Conservation (phyloP, 2,329 filamentous ascomycete genomes). For the Xylariaceae sp. region DNA sequence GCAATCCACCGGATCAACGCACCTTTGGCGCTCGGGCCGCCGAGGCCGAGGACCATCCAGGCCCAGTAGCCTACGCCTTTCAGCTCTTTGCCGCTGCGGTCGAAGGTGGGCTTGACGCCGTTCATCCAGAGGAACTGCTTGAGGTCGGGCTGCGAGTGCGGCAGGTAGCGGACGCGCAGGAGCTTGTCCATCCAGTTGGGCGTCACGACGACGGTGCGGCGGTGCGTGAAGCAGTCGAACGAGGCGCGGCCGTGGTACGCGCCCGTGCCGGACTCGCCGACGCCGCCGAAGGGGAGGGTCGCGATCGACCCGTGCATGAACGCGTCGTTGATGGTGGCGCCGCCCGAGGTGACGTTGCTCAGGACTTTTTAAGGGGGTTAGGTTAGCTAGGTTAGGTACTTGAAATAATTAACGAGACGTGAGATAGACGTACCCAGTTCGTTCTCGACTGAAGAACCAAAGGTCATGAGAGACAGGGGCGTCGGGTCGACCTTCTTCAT, state of each 20-base stretch:
- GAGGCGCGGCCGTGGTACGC: conserved; percentile 71
- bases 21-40: conserved; percentile 43
- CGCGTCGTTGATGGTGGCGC: conserved; percentile 60
- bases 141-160: conserved; percentile 46
- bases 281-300: conserved; percentile 74
- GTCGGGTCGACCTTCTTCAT: conserved; percentile 79
- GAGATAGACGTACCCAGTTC: conserved; percentile 53
- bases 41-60: conserved; percentile 45
- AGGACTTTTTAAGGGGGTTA: conserved; percentile 41
- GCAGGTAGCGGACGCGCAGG: conserved; percentile 63
- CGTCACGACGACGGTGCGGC: conserved; percentile 51
- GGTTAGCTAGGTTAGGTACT: neutral
- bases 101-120: conserved; percentile 51
- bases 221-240: conserved; percentile 53
- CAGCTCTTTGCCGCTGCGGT: conserved; percentile 51
- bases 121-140: conserved; percentile 40
- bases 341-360: conserved; percentile 58
- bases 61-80: conserved; percentile 51
- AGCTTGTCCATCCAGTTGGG: conserved; percentile 63
- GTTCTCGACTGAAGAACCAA: conserved; percentile 75
- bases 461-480: conserved; percentile 77
- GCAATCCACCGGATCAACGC: conserved; percentile 48
- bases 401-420: conserved; percentile 4
- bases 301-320: conserved; percentile 67
- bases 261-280: conserved; percentile 72